phyloP scores from a whole-genome alignment of 345 rosid species.

The Arabidopsis thaliana region TAIR10.1 NC_003070.9:9051501-9052000 shows the following conservation, averaged over 20 bases:
- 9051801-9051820: constrained; percentile 11
- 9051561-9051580: constrained; percentile 12
- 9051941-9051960: constrained; percentile 93
- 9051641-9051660: constrained; percentile 87
- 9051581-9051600: constrained; percentile 31
- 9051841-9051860: constrained; percentile 18
- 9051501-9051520: constrained; percentile 9
- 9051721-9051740: constrained; percentile 76
- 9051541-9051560: constrained; percentile 13
- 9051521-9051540: neutral
- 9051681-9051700: constrained; percentile 72
- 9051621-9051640: constrained; percentile 45
- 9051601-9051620: constrained; percentile 14
- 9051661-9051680: constrained; percentile 73
- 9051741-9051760: constrained; percentile 79
- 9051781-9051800: constrained; percentile 37
- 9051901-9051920: constrained; percentile 94
- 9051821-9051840: constrained; percentile 19
- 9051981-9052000: constrained; percentile 33
- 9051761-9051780: constrained; percentile 72
- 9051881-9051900: constrained; percentile 38
- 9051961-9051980: constrained; percentile 82
- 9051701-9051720: constrained; percentile 72
- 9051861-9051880: constrained; percentile 22
- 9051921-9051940: constrained; percentile 89